phyloP scores from a whole-genome alignment of 768 basidiomycete genomes.

The Neoboletus brunneissimus region DNA sequence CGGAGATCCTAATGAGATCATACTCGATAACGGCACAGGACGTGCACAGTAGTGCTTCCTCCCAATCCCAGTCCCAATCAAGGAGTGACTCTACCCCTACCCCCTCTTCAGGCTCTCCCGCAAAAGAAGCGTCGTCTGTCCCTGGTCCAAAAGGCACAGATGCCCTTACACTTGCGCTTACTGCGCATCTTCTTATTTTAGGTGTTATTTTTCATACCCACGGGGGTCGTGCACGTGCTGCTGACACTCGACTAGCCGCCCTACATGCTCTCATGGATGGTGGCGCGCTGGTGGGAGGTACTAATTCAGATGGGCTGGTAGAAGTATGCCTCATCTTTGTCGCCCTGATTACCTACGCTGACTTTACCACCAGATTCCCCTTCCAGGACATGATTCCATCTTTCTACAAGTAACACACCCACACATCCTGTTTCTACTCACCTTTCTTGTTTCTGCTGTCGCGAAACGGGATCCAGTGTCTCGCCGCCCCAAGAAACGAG shows the following conservation, averaged over 20 bases:
- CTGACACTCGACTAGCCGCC: conserved; percentile 50
- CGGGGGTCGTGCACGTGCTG: conserved; percentile 45
- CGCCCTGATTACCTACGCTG: not conserved
- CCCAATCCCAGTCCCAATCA: conserved; percentile 24
- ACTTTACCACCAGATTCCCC: conserved; percentile 21
- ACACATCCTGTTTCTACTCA: conserved; percentile 57
- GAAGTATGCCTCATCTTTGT: conserved; percentile 34
- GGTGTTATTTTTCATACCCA: conserved; percentile 63
- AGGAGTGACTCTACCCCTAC: not conserved
- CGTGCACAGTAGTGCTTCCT: conserved; percentile 22
- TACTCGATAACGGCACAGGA: conserved; percentile 30
- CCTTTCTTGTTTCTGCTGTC: conserved; percentile 62
- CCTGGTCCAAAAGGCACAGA: conserved; percentile 26
- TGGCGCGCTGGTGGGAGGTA: conserved; percentile 41
- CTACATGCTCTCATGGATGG: conserved; percentile 70
- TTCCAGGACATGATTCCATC: conserved; percentile 43
- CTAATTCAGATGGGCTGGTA: conserved; percentile 37
- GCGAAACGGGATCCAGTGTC: conserved; percentile 74
- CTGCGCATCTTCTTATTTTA: conserved; percentile 61
- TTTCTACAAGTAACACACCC: conserved; percentile 65
- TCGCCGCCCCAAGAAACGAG: conserved; percentile 66
- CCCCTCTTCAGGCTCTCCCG: not conserved
- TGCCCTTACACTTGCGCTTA: conserved; percentile 38
- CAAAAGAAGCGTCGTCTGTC: not conserved
- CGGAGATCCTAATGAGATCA: conserved; percentile 25